Evolutionary conservation across 2,329 filamentous ascomycete genomes (phyloP), one percentile per base, ranked within the genome.

Genomic region (Dactylellina drechsleri): DNA sequence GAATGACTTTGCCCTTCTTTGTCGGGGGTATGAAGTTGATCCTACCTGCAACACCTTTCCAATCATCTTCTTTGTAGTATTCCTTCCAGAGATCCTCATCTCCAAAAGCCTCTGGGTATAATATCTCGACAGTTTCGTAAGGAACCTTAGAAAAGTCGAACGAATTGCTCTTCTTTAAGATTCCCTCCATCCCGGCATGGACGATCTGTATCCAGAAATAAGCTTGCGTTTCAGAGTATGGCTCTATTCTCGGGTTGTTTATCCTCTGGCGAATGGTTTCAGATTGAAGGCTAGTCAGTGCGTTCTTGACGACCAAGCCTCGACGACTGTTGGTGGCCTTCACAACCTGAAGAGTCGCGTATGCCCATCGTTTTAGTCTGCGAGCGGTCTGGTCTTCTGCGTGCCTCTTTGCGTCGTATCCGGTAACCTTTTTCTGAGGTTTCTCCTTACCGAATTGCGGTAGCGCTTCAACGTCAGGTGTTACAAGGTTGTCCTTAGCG

Each of bases 401-500:
- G 18, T 58, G 43, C 16, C 16, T 58, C 49, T 65, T 54, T 7
- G 23, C 43, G 50, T 68, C 58, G 13, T 58, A 50, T 7, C 40
- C 40, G 3, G 31, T 13, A 12, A 15, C 12, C 5, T 18, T n/a
- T 26, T 47, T 2, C 2, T 2, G 15, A 5, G 53, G 18, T 13
- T 28, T 15, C 1, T 5, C 18, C 78, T 47, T 26, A 4, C n/a
- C 8, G 41, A 60, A 76, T 0, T 78, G 75, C 0, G 82, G 80
- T 1, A 82, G 77, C 0, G 79, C 78, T 18, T 79, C 62, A 0
- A 82, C 16, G 23, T 83, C 80, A 1, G 82, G 81, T 0, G 81
- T 77, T 59, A 79, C 77, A 77, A 81, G 82, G 4, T 77, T 45
- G 0, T 79, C 78, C 13, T 80, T 77, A 1, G 81, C 81, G 1